Base-by-base conservation (phyloP, 176 grass and related monocot species). In the Carex littledalei region DNA sequence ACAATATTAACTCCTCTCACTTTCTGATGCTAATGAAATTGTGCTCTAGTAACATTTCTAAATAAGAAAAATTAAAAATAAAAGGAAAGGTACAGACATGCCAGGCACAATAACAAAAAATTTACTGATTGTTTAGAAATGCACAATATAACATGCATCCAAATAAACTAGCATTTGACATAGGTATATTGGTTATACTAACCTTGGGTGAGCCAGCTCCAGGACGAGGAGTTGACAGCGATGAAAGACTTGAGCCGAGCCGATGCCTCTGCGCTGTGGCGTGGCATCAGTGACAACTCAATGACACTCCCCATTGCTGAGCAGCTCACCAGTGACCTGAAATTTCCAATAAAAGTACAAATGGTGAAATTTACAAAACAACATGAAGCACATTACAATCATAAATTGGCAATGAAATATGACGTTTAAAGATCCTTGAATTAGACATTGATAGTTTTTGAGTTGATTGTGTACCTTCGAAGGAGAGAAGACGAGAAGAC, bases 201-300 rank as follows among this genome's bases (percentile, higher is more conserved):
- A 81, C 78, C 78, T 31, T 81, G 78, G 50, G 54, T 60, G 24
- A 81, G 78, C 78, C 78, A 81, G 53, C 8, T 81, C 78, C 78
- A 81, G 45, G 56, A 63, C 10, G 55, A 60, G 53, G 78, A 81
- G 59, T 63, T 8, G 54, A 50, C 78, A 63, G 55, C 24, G 9
- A 81, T 63, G 9, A 81, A 32, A 50, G 54, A 81, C 47, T 45
- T 82, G 57, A 82, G 79, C 9, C 78, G 78, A 14, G 79, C 47
- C 11, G 79, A 82, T 47, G 79, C 79, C 14, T 62, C 79, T 34
- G 26, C 79, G 21, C 57, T 64, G 22, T 82, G 72, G 4, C 8
- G 39, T 49, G 72, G 72, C 43, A 77, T 77, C 3, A 77, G 72
- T 2, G 72, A 77, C 5, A 77, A 21, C 72, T 77, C 72, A 41